Evolutionary conservation across 176 grass and related monocot species (phyloP).

Genomic region (Phragmites australis): DNA sequence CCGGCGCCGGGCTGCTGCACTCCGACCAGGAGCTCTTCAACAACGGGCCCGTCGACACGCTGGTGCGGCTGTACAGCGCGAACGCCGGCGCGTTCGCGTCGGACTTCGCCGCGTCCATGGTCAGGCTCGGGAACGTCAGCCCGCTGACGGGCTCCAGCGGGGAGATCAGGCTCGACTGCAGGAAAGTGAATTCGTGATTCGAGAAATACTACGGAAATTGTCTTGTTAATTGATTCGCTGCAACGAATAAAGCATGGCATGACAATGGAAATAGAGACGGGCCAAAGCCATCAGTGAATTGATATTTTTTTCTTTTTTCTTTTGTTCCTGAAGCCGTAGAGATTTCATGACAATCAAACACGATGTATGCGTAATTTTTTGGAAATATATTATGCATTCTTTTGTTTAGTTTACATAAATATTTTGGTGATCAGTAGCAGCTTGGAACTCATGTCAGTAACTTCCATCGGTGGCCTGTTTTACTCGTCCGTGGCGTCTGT

Average conservation of each 20-base stretch:
- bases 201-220: background rate
- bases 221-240: background rate
- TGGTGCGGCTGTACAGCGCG: conserved; percentile 58
- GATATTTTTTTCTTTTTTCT: background rate
- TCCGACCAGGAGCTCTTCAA: conserved; percentile 91
- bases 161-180: conserved; percentile 80
- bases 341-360: background rate
- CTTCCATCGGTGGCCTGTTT: too few relatives aligned
- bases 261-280: background rate
- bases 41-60: conserved; percentile 50
- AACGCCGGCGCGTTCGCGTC: conserved; percentile 48
- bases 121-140: conserved; percentile 58
- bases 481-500: too few relatives aligned
- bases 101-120: conserved; percentile 68
- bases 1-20: conserved; percentile 60
- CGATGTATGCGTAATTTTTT: background rate
- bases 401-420: background rate
- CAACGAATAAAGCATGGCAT: background rate
- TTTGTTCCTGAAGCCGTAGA: background rate
- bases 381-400: background rate
- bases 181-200: conserved; percentile 58
- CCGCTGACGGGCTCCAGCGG: conserved; percentile 54
- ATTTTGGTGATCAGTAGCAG: background rate
- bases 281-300: background rate
- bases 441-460: too few relatives aligned